phyloP scores from a whole-genome alignment of 1,139 yeast species.

The Geotrichum cucujoidarum region DNA sequence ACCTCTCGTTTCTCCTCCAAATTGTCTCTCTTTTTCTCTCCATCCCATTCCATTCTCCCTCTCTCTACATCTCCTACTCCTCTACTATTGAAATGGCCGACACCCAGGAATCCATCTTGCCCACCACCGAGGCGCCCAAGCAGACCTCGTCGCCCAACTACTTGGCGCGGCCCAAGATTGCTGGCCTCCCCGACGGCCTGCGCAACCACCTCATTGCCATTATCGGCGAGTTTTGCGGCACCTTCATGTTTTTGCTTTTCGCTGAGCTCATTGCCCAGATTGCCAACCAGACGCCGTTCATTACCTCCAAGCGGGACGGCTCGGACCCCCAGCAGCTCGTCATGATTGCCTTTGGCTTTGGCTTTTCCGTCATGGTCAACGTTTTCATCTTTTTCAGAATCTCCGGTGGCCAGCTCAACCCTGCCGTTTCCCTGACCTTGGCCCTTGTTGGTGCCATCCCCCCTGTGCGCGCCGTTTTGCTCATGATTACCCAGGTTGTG shows the following conservation, averaged over 20 bases:
- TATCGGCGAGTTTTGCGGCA: slow-evolving; percentile 75
- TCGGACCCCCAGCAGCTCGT: slow-evolving; percentile 66
- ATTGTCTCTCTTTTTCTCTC: neutral
- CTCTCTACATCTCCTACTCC: neutral
- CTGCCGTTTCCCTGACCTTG: slow-evolving; percentile 76
- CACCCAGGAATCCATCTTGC: neutral
- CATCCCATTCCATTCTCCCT: neutral
- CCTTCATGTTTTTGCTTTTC: slow-evolving; percentile 76
- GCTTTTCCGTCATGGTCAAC: slow-evolving; percentile 75
- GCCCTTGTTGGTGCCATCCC: slow-evolving; percentile 67
- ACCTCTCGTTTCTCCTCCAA: neutral
- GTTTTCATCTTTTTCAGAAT: slow-evolving; percentile 72
- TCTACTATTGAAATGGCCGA: neutral
- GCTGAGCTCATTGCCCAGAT: slow-evolving; percentile 82
- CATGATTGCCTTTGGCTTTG: slow-evolving; percentile 84
- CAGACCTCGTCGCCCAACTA: neutral
- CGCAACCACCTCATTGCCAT: slow-evolving; percentile 53
- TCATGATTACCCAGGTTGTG: slow-evolving; percentile 64
- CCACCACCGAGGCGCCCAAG: neutral
- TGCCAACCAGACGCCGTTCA: slow-evolving; percentile 62
- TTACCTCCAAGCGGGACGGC: slow-evolving; percentile 38
- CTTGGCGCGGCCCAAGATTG: slow-evolving; percentile 13
- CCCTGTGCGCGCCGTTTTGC: slow-evolving; percentile 63
- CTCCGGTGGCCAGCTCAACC: slow-evolving; percentile 88
- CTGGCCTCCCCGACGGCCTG: slow-evolving; percentile 41